Base-by-base conservation (phyloP, 106 monocot genomes). In the Apostasia shenzhenica region DNA sequence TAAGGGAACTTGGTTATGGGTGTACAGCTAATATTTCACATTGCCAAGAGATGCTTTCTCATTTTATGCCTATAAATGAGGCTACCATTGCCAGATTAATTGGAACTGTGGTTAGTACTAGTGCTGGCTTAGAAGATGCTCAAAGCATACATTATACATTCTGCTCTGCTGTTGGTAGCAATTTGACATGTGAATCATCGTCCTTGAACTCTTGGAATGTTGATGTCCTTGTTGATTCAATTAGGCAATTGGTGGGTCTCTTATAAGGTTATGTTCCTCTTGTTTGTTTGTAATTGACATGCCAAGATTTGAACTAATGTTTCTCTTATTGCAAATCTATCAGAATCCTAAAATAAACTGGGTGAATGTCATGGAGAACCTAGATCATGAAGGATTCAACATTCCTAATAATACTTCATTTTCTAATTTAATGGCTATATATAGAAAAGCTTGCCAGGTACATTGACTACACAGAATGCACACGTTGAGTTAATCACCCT, bases 261-360 rank as follows among this genome's bases (percentile, higher is more conserved):
- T 57, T 26, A 55, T 45, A 37, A 12, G 57, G 26, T 4, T 48
- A 54, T 1, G 4, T 65, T n/a, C 41, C 44, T 47, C 12, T n/a
- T 53, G 4, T 42, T 9, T 48, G 8, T 13, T 45, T 2, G 38
- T 49, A 14, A 13, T 62, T 60, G 62, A 40, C 26, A 26, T 4
- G 55, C 42, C 41, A 66, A 54, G 45, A 61, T 65, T 11, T 74
- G 49, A 13, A 65, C 13, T 46, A 40, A 3, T 42, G 60, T 63
- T 63, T 10, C 13, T 57, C 37, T 41, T 45, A 39, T 57, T 37
- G 48, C 46, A 45, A 8, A 45, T 40, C 41, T 57, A 10, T 49
- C 72, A 99, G 99, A 93, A 87, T 57, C 99, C 99, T 66, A 78
- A 75, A 73, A 87, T 80, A 66, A 83, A 93, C 71, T 99, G 92